Evolutionary conservation across 768 basidiomycete species (phyloP).

Genomic region (Russula sp.): DNA sequence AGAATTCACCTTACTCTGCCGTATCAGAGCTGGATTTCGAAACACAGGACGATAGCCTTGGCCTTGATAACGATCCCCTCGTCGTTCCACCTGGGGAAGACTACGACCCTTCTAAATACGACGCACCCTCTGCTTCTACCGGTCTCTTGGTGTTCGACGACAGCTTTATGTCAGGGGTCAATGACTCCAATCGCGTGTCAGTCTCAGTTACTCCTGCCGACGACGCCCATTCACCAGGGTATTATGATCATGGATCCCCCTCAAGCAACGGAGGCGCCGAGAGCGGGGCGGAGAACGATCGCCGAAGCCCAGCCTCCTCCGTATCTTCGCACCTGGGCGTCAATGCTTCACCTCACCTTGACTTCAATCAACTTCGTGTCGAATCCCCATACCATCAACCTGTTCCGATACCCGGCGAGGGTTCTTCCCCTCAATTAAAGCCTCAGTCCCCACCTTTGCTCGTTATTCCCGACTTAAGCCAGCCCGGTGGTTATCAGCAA

Average conservation of each 20-base stretch:
- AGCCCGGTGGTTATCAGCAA: constrained; percentile 31
- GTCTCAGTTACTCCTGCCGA: constrained; percentile 32
- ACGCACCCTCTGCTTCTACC: constrained; percentile 38
- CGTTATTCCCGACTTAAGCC: constrained; percentile 50
- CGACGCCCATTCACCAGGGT: constrained; percentile 35
- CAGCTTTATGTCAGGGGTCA: constrained; percentile 43
- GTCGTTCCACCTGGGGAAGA: constrained; percentile 37
- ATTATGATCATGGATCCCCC: constrained; percentile 61
- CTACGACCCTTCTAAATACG: constrained; percentile 74
- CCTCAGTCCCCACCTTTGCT: constrained; percentile 60
- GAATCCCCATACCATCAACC: constrained; percentile 55
- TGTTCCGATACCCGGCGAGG: constrained; percentile 40
- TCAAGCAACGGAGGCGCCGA: constrained; percentile 49
- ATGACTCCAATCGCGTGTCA: constrained; percentile 46
- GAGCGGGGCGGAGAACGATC: constrained; percentile 41
- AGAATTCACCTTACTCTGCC: constrained; percentile 63
- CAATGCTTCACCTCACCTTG: constrained; percentile 47
- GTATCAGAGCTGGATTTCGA: constrained; percentile 54
- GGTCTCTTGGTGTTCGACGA: constrained; percentile 29
- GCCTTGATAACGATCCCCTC: constrained; percentile 38
- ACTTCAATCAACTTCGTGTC: constrained; percentile 55
- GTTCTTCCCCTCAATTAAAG: constrained; percentile 39
- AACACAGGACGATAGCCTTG: constrained; percentile 37
- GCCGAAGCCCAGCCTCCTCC: constrained; percentile 59
- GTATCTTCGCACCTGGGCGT: constrained; percentile 52